phyloP scores from a whole-genome alignment of 2,329 filamentous ascomycete genomes.

The Fusarium ramigenum region DNA sequence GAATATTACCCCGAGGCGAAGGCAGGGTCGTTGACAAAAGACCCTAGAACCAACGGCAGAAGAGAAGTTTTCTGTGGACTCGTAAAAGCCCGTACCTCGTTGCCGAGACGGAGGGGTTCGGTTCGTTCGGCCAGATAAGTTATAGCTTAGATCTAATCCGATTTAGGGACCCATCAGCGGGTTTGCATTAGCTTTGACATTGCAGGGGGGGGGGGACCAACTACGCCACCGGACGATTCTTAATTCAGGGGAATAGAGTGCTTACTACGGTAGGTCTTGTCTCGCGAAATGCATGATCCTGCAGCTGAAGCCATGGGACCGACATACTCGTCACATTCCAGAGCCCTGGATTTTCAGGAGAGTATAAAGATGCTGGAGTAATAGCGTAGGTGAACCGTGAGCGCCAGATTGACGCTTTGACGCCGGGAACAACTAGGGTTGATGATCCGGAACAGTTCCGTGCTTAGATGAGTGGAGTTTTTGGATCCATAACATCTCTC shows the following conservation, averaged over 20 bases:
- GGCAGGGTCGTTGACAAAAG: not conserved
- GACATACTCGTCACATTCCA: not conserved
- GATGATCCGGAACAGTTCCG: slow-evolving; percentile 16
- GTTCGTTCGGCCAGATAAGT: not conserved
- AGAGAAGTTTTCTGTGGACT: not conserved
- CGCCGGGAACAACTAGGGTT: not conserved
- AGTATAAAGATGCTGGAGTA: not conserved
- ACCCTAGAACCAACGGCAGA: not conserved
- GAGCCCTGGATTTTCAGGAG: not conserved
- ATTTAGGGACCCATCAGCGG: slow-evolving; percentile 11
- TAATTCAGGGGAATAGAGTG: not conserved
- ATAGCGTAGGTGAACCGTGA: not conserved
- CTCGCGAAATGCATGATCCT: not conserved
- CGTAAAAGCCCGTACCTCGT: not conserved
- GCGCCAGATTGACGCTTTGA: not conserved
- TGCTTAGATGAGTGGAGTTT: not conserved
- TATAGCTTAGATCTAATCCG: slow-evolving; percentile 24
- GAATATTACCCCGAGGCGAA: not conserved
- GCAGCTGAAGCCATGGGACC: not conserved
- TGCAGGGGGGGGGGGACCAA: not conserved
- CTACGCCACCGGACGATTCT: slow-evolving; percentile 1
- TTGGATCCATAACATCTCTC: not conserved
- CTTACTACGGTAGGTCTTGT: not conserved
- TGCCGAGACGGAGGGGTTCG: not conserved
- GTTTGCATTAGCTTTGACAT: not conserved